Evolutionary conservation across 129 eudicot genomes (phyloP).

Genomic region (Flaveria robusta): DNA sequence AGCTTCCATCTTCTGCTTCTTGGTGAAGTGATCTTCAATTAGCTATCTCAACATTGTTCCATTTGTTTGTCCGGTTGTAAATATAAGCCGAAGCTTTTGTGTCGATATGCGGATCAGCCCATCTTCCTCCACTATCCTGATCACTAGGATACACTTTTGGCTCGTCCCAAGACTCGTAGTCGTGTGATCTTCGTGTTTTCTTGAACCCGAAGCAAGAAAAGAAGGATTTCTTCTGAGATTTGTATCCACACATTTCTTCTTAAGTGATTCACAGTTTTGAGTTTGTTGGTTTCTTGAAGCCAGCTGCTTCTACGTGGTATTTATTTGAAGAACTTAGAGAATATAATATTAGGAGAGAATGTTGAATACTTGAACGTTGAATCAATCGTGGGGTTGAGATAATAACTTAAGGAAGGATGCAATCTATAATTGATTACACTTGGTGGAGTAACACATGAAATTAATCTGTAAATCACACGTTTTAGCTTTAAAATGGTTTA

Average conservation of each 20-base stretch:
- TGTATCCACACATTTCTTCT: conserved; percentile 9
- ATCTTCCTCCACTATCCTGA: conserved; percentile 18
- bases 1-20: not conserved
- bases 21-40: not conserved
- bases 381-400: conserved; percentile 20
- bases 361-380: conserved; percentile 21
- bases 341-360: conserved; percentile 19
- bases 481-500: not conserved
- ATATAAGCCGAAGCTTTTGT: conserved; percentile 37
- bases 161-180: conserved; percentile 15
- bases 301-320: conserved; percentile 6
- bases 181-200: conserved; percentile 5
- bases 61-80: conserved; percentile 21
- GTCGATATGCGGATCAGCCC: conserved; percentile 34
- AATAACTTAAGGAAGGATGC: not conserved
- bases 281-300: not conserved
- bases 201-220: conserved; percentile 17
- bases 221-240: conserved; percentile 8
- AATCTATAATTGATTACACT: too few relatives aligned
- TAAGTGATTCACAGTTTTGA: too few relatives aligned
- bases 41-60: conserved; percentile 31
- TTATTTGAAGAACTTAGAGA: conserved; percentile 4
- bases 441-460: too few relatives aligned
- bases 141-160: conserved; percentile 36
- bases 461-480: too few relatives aligned